Base-by-base conservation (phyloP, 495 filamentous ascomycete genomes). In the Penicillium pancosmium region DNA sequence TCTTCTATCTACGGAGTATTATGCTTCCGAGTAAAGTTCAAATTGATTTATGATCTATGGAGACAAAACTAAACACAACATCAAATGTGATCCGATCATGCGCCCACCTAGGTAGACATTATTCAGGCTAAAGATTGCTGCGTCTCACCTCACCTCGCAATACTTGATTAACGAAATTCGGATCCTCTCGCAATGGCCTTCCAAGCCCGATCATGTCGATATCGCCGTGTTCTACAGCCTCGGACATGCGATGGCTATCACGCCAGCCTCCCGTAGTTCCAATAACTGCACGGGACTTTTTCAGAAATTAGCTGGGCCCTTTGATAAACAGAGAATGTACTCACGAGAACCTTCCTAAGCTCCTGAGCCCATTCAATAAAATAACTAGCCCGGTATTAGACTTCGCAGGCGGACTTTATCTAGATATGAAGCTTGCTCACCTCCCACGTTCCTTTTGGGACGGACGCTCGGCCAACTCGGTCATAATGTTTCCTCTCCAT, bases 301-400 rank as follows among this genome's bases (percentile, higher is more conserved):
- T 11, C 27, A n/a, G 1, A 18, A 33, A 27, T 43, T 13, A 40
- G 36, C 36, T 15, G 36, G 5, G 36, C 12, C 1, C 36, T 6
- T 40, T 4, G 5, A 40, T 1, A 21, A 0, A 5, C 2, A 35
- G 1, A 47, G 15, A 11, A 12, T 10, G 19, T n/a, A 56, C 57
- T 49, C 38, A 64, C 61, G 48, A 64, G 43, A 3, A 64, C 56
- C 46, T 60, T 64, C 19, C 60, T 64, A 27, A 64, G 27, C 38
- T 64, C 61, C 43, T 60, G 52, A 0, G 61, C 61, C 61, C 61
- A 64, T 27, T 62, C 59, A n/a, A 62, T 62, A 43, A 62, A 62
- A 33, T 62, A 62, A 35, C 57, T 60, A 36, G 19, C 11, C 5
- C 36, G 10, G 27, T 6, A 40, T 40, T 40, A 40, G 36, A 13